phyloP scores from a whole-genome alignment of 192 early-diverging fungal species.

The Dissophora globulifera region DNA sequence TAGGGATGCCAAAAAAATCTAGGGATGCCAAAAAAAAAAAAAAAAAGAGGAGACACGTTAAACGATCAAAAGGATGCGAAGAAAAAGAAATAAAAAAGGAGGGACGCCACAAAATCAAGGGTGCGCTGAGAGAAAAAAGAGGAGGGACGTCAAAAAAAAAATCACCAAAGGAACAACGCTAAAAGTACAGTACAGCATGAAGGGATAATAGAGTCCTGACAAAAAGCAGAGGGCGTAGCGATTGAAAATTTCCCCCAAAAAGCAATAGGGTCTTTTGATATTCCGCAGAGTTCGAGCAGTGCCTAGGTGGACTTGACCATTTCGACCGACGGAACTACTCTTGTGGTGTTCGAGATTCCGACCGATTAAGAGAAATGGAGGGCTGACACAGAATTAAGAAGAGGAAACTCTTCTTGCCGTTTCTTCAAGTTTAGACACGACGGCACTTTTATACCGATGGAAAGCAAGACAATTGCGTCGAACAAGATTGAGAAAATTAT shows the following conservation, averaged over 20 bases:
- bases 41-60: too few relatives aligned
- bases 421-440: conserved; percentile 6
- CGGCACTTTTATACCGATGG: conserved; percentile 1
- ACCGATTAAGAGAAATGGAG: conserved; percentile 2
- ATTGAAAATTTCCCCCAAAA: not conserved
- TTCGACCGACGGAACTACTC: conserved; percentile 1
- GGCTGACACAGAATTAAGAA: not conserved
- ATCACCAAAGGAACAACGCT: too few relatives aligned
- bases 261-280: not conserved
- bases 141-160: too few relatives aligned
- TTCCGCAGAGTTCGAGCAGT: not conserved
- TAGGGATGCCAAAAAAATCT: too few relatives aligned
- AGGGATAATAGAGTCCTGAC: too few relatives aligned
- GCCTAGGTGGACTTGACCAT: conserved; percentile 3
- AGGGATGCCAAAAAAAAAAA: too few relatives aligned
- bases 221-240: not conserved
- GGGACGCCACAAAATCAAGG: too few relatives aligned
- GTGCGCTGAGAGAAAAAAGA: too few relatives aligned
- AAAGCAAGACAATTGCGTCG: not conserved
- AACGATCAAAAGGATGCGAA: too few relatives aligned
- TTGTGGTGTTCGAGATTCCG: conserved; percentile 1
- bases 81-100: too few relatives aligned
- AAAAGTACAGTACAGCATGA: too few relatives aligned
- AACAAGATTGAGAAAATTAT: not conserved
- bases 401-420: conserved; percentile 9